These are phyloP conservation scores for Melaleuca alternifolia DNA, from an alignment of 345 rosid species.

Conservation along the genomic window DNA sequence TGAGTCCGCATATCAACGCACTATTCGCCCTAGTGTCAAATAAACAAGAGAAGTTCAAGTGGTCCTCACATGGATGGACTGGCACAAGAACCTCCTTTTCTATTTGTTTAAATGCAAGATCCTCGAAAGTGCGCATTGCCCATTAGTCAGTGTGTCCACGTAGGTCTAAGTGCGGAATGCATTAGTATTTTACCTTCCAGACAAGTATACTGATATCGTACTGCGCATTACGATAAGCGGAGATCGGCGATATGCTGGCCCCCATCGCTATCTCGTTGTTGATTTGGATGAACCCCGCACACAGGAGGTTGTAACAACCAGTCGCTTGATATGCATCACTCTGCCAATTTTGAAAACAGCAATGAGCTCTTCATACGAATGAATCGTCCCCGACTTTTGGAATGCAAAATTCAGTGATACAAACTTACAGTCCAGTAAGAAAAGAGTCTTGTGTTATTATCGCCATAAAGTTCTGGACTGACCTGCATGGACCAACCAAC, in stretches of 20 bases:
- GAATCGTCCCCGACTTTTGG: neutral
- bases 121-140: neutral
- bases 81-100: neutral
- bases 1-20: neutral
- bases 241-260: slow-evolving; percentile 45
- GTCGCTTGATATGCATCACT: slow-evolving; percentile 53
- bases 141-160: neutral
- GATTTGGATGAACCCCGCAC: slow-evolving; percentile 43
- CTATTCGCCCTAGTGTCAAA: neutral
- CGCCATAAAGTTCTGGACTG: slow-evolving; percentile 49
- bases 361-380: neutral
- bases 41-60: neutral
- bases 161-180: neutral
- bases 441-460: slow-evolving; percentile 46
- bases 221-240: slow-evolving; percentile 27
- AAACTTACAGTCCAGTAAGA: slow-evolving; percentile 49
- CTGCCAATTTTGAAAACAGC: slow-evolving; percentile 5
- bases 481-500: slow-evolving; percentile 18
- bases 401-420: neutral
- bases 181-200: slow-evolving; percentile 32
- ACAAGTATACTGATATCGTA: slow-evolving; percentile 41
- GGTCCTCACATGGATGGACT: neutral
- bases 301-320: slow-evolving; percentile 46
- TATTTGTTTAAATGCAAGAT: neutral
- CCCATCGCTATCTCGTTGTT: slow-evolving; percentile 50